These are phyloP conservation scores for Fusarium sp. DNA, from an alignment of 2,329 filamentous ascomycete species.

Conservation along the genomic window DNA sequence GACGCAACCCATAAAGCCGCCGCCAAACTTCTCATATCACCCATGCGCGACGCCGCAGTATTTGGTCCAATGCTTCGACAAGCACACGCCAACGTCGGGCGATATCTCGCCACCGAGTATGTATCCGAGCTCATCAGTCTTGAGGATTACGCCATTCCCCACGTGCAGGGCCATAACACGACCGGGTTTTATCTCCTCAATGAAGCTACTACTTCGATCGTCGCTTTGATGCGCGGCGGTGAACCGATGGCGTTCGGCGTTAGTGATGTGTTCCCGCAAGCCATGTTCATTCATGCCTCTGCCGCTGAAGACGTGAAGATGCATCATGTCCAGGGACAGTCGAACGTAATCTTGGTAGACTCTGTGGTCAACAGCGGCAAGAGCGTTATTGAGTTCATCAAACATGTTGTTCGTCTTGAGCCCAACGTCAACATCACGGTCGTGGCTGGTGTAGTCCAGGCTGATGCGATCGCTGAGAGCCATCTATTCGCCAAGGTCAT, in stretches of 20 bases:
- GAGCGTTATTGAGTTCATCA: neutral
- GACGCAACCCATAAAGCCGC: constrained; percentile 57
- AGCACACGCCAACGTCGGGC: constrained; percentile 59
- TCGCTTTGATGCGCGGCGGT: constrained; percentile 70
- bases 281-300: constrained; percentile 60
- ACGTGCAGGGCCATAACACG: constrained; percentile 60
- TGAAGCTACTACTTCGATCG: constrained; percentile 61
- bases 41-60: constrained; percentile 60
- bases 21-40: constrained; percentile 61
- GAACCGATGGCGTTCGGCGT: constrained; percentile 70
- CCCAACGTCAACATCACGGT: constrained; percentile 58
- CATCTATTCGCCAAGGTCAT: constrained; percentile 30
- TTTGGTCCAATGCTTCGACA: constrained; percentile 57
- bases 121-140: constrained; percentile 58
- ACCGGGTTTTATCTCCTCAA: constrained; percentile 56
- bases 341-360: constrained; percentile 64
- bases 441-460: constrained; percentile 65
- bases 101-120: constrained; percentile 62
- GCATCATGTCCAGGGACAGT: constrained; percentile 51
- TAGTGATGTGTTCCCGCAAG: constrained; percentile 59
- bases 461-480: constrained; percentile 32
- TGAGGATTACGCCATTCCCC: constrained; percentile 57
- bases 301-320: constrained; percentile 52
- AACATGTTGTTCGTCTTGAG: constrained; percentile 51
- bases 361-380: constrained; percentile 64